Conservation (phyloP, 805 yeast genomes). For the Kurtzmaniella fragi region DNA sequence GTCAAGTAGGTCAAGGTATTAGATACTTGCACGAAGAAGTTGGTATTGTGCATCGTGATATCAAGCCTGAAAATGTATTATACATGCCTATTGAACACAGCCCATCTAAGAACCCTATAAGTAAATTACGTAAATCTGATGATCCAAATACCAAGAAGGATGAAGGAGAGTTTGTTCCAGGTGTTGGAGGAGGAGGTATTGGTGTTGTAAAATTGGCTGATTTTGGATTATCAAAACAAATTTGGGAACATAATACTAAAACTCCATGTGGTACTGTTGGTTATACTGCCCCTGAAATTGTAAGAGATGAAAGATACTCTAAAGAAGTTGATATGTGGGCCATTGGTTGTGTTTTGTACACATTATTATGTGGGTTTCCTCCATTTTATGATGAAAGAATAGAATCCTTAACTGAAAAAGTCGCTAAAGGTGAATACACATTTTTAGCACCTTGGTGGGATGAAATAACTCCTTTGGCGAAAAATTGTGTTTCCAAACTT, state of each 20-base stretch:
- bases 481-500: slow-evolving; percentile 60
- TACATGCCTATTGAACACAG: slow-evolving; percentile 54
- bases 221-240: slow-evolving; percentile 89
- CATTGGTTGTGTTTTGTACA: slow-evolving; percentile 90
- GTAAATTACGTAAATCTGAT: slow-evolving; percentile 55
- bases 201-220: slow-evolving; percentile 91
- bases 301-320: slow-evolving; percentile 86
- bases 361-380: slow-evolving; percentile 93
- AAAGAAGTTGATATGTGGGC: slow-evolving; percentile 99
- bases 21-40: slow-evolving; percentile 65
- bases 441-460: slow-evolving; percentile 89
- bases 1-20: slow-evolving; percentile 60
- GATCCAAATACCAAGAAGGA: slow-evolving; percentile 68
- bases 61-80: slow-evolving; percentile 75
- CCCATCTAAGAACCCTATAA: slow-evolving; percentile 33
- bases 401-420: slow-evolving; percentile 69
- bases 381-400: slow-evolving; percentile 89
- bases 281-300: slow-evolving; percentile 97
- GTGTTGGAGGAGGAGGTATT: slow-evolving; percentile 89
- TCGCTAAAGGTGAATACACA: slow-evolving; percentile 73
- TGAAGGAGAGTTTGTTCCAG: slow-evolving; percentile 79
- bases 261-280: slow-evolving; percentile 99
- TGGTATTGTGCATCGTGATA: slow-evolving; percentile 80
- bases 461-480: slow-evolving; percentile 66
- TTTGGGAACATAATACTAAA: slow-evolving; percentile 83